phyloP scores from a whole-genome alignment of 1,284 basidiomycete species.

The Cutaneotrichosporon cavernicola region DNA sequence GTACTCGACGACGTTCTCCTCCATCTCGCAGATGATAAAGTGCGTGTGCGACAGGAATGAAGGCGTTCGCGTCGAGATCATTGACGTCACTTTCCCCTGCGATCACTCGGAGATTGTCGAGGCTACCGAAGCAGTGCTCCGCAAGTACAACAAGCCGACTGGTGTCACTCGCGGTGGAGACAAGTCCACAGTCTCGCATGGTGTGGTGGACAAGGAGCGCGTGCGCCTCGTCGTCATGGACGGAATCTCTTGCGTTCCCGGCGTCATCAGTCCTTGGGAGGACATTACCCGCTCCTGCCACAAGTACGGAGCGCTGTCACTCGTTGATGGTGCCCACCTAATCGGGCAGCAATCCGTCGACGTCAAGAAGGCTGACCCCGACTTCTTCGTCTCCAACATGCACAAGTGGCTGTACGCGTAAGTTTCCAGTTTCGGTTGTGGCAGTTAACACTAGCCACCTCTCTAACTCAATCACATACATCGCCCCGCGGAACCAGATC shows the following conservation, averaged over 20 bases:
- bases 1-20: slow-evolving; percentile 65
- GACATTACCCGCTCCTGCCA: slow-evolving; percentile 68
- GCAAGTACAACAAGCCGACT: slow-evolving; percentile 34
- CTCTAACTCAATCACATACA: slow-evolving; percentile 70
- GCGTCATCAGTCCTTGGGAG: slow-evolving; percentile 72
- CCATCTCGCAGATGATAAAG: slow-evolving; percentile 61
- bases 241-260: slow-evolving; percentile 68
- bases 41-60: slow-evolving; percentile 63
- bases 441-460: slow-evolving; percentile 59
- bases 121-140: slow-evolving; percentile 57
- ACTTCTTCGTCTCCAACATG: slow-evolving; percentile 81
- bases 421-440: background rate
- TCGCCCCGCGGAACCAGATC: slow-evolving; percentile 73
- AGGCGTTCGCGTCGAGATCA: slow-evolving; percentile 58
- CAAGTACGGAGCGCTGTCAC: slow-evolving; percentile 65
- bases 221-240: slow-evolving; percentile 72
- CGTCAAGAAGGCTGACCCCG: slow-evolving; percentile 62
- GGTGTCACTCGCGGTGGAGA: background rate
- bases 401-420: slow-evolving; percentile 72
- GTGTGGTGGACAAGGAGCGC: slow-evolving; percentile 33
- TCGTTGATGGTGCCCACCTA: slow-evolving; percentile 82
- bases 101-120: slow-evolving; percentile 63
- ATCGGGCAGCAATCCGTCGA: slow-evolving; percentile 64
- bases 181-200: slow-evolving; percentile 25
- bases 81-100: slow-evolving; percentile 64